Conservation (phyloP, 2,329 filamentous ascomycete genomes). For the Neoascochyta sp. region DNA sequence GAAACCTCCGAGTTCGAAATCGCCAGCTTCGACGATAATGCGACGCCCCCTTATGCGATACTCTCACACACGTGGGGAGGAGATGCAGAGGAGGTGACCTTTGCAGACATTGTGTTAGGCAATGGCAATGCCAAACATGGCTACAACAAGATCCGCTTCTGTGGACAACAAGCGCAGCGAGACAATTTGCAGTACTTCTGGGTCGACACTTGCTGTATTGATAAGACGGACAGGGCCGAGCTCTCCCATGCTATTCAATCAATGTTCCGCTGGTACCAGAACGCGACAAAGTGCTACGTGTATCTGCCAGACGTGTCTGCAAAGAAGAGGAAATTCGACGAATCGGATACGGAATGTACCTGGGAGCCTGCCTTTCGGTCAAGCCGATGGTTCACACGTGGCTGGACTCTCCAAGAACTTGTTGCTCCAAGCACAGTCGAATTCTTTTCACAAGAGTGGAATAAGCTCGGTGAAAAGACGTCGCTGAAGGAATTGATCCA, state of each 20-base stretch:
- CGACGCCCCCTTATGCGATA: constrained; percentile 1
- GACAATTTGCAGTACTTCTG: constrained; percentile 19
- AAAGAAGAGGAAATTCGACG: too few relatives aligned
- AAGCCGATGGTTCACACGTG: not conserved
- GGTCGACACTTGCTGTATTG: constrained; percentile 27
- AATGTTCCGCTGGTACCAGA: constrained; percentile 26
- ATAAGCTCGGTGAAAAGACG: constrained; percentile 6
- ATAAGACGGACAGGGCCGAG: constrained; percentile 20
- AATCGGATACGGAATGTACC: too few relatives aligned
- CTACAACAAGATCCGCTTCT: not conserved
- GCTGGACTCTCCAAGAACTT: too few relatives aligned
- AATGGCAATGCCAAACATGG: constrained; percentile 1
- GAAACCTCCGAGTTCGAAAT: not conserved
- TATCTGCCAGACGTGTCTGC: constrained; percentile 15
- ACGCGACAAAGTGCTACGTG: constrained; percentile 18
- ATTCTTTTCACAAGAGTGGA: constrained; percentile 11
- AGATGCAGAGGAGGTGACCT: constrained; percentile 3
- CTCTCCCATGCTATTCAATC: constrained; percentile 24
- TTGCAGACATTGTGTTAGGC: constrained; percentile 1
- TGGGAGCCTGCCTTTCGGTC: constrained; percentile 2
- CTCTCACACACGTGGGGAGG: constrained; percentile 3
- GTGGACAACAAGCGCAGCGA: constrained; percentile 9
- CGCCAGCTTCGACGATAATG: constrained; percentile 1
- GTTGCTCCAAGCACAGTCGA: constrained; percentile 10
- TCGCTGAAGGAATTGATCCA: not conserved